A percentile compares a stretch with the other conserved stretches of the same genome.
Conservation (phyloP, 768 basidiomycete genomes). For the Amanita fuliginea region DNA sequence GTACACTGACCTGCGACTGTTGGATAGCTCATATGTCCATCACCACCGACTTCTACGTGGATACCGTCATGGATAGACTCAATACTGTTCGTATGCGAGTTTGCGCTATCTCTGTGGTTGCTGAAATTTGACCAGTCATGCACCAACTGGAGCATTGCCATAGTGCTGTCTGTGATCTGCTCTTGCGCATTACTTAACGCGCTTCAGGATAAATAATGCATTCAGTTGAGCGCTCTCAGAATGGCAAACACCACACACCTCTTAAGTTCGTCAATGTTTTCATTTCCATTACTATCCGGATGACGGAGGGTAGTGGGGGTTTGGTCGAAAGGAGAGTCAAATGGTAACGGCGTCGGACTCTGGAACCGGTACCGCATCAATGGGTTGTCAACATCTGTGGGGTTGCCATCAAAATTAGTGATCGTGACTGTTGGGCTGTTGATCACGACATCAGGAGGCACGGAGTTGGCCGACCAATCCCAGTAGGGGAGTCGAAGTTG, state of each 20-base stretch:
- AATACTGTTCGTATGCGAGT: conserved; percentile 31
- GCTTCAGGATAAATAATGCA: conserved; percentile 4
- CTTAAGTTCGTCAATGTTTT: conserved; percentile 19
- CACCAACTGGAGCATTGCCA: conserved; percentile 25
- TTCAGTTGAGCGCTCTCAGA: not conserved
- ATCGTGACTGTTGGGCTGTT: conserved; percentile 17
- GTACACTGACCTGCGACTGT: conserved; percentile 25
- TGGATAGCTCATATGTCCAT: conserved; percentile 31
- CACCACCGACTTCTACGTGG: conserved; percentile 30
- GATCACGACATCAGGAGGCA: conserved; percentile 28
- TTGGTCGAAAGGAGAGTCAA: conserved; percentile 16
- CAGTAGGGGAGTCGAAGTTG: conserved; percentile 33
- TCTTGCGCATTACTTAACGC: conserved; percentile 14
- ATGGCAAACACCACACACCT: conserved; percentile 11
- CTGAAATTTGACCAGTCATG: conserved; percentile 34
- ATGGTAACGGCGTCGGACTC: conserved; percentile 16
- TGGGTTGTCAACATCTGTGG: conserved; percentile 20
- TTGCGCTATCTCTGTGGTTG: conserved; percentile 30
- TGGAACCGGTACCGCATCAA: conserved; percentile 24
- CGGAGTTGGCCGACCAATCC: conserved; percentile 35
- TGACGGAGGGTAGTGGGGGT: conserved; percentile 26
- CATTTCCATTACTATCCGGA: conserved; percentile 19
- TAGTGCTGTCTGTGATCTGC: conserved; percentile 21
- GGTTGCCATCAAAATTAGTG: conserved; percentile 16
- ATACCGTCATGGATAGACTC: conserved; percentile 39